phyloP scores from a whole-genome alignment of 805 yeast genomes.

The Ogataea pilisensis region DNA sequence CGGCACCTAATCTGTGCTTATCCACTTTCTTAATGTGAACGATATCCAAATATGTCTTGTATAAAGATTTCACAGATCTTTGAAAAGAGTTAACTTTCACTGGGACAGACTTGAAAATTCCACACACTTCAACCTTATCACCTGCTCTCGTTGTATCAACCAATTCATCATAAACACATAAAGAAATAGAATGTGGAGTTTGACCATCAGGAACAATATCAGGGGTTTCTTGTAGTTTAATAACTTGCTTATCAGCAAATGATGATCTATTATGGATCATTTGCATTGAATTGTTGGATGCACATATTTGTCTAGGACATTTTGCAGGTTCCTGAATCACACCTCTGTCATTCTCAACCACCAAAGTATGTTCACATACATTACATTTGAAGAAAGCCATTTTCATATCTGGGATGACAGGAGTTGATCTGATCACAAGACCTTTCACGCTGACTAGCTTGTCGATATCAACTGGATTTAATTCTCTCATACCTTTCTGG shows the following conservation, averaged over 20 bases:
- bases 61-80: slow-evolving; percentile 76
- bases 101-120: slow-evolving; percentile 89
- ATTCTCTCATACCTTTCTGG: slow-evolving; percentile 79
- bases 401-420: slow-evolving; percentile 96
- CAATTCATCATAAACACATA: slow-evolving; percentile 92
- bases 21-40: slow-evolving; percentile 89
- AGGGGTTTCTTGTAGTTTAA: slow-evolving; percentile 76
- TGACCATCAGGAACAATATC: slow-evolving; percentile 97
- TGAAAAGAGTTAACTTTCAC: slow-evolving; percentile 83
- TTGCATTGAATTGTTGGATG: slow-evolving; percentile 80
- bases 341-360: slow-evolving; percentile 92
- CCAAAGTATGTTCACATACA: slow-evolving; percentile 89
- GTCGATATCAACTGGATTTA: slow-evolving; percentile 93
- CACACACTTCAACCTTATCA: slow-evolving; percentile 93
- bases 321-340: slow-evolving; percentile 87
- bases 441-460: slow-evolving; percentile 90
- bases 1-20: slow-evolving; percentile 74
- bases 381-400: slow-evolving; percentile 93
- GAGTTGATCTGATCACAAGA: slow-evolving; percentile 78
- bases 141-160: slow-evolving; percentile 96
- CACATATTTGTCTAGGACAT: slow-evolving; percentile 89
- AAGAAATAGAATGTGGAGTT: slow-evolving; percentile 92
- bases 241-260: slow-evolving; percentile 93
- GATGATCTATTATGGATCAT: slow-evolving; percentile 87
- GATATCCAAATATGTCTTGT: slow-evolving; percentile 91